These are phyloP conservation scores for Pseudisothecium myosuroides DNA, from an alignment of 225 moss, liverwort and hornwort genomes.

Conservation along the genomic window DNA sequence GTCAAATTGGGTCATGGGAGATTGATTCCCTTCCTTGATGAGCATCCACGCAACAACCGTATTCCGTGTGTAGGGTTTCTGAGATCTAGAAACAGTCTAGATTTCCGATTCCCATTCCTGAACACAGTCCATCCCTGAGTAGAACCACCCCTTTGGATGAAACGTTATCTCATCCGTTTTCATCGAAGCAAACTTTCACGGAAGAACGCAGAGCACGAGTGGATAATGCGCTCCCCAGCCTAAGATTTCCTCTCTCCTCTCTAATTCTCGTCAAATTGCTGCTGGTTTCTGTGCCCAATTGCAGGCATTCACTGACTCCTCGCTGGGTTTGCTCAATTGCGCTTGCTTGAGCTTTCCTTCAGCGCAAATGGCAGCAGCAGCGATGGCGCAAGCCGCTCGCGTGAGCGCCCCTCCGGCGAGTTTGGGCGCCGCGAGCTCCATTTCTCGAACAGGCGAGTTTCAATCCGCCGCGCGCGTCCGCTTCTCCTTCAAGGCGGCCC, in stretches of 20 bases:
- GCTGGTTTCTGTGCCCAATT: not conserved
- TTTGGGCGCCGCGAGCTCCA: slow-evolving; percentile 4
- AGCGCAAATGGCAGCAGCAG: not conserved
- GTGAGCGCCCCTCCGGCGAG: not conserved
- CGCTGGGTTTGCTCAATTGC: not conserved
- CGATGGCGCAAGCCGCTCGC: slow-evolving; percentile 23
- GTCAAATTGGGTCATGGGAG: not conserved
- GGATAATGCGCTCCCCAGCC: not conserved
- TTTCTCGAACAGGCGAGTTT: not conserved
- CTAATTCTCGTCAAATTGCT: not conserved
- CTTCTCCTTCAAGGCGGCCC: not conserved
- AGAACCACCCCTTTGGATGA: not conserved
- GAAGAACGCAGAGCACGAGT: not conserved
- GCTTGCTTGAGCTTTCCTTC: not conserved
- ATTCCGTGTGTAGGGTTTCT: not conserved
- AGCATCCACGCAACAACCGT: not conserved
- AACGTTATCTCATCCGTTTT: not conserved
- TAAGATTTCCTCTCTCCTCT: not conserved
- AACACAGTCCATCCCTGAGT: too few relatives aligned
- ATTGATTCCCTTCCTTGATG: not conserved
- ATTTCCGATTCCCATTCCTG: not conserved
- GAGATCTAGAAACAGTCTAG: not conserved
- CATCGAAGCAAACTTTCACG: not conserved
- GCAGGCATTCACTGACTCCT: not conserved
- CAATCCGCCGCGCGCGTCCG: slow-evolving; percentile 6